A percentile compares a stretch with the other conserved stretches of the same genome.
phyloP scores from a whole-genome alignment of 1,139 yeast genomes.

The Diutina sp. region DNA sequence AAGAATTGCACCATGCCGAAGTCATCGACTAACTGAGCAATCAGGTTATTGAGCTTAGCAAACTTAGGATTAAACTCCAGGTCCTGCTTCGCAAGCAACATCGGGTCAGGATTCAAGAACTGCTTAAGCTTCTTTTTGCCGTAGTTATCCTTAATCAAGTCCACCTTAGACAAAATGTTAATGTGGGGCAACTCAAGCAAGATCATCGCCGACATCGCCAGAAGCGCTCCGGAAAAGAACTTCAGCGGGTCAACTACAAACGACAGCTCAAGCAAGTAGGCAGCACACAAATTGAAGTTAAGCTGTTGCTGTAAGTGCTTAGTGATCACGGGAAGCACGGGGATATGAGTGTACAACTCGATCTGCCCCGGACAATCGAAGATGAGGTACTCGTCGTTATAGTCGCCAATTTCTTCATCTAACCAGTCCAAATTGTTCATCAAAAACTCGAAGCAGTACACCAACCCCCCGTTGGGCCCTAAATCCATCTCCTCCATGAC shows the following conservation, averaged over 20 bases:
- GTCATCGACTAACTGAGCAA: constrained; percentile 86
- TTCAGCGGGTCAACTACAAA: constrained; percentile 83
- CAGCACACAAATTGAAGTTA: constrained; percentile 82
- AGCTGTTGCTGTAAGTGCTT: constrained; percentile 68
- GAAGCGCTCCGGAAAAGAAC: constrained; percentile 87
- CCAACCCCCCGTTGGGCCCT: constrained; percentile 93
- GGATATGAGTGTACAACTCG: constrained; percentile 89
- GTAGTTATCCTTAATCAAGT: constrained; percentile 66
- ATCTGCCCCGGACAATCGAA: constrained; percentile 99
- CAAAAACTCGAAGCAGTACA: constrained; percentile 86
- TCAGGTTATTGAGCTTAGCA: constrained; percentile 60
- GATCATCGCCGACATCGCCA: constrained; percentile 98
- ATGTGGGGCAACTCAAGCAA: constrained; percentile 89
- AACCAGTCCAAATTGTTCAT: constrained; percentile 89
- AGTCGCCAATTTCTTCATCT: constrained; percentile 90
- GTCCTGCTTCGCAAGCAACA: constrained; percentile 35
- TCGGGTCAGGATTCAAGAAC: constrained; percentile 85
- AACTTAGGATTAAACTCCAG: constrained; percentile 56
- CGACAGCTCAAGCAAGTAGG: constrained; percentile 87
- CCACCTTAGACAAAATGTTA: constrained; percentile 76
- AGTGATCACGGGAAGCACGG: constrained; percentile 80
- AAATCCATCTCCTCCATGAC: constrained; percentile 93
- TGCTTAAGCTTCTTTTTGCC: constrained; percentile 67
- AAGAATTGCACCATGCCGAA: constrained; percentile 97
- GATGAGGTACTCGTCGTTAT: constrained; percentile 81